Percentiles rank a stretch among this genome's conserved stretches.
Evolutionary conservation across 495 filamentous ascomycete species (phyloP).

Genomic region (Aspergillus homomorphus): DNA sequence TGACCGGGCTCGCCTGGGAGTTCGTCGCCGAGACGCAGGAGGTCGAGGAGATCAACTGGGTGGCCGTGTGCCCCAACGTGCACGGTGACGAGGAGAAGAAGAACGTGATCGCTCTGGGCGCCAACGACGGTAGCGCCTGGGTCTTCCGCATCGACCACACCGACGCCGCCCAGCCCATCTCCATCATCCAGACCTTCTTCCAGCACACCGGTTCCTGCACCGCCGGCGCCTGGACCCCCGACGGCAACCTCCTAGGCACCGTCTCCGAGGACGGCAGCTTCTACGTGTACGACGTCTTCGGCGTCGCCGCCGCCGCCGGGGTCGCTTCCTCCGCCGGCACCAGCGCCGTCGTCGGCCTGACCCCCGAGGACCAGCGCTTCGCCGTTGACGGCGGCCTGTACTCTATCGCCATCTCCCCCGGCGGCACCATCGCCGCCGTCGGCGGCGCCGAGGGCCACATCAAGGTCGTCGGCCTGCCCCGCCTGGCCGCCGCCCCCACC

Average conservation of each 20-base stretch:
- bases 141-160: conserved; percentile 76
- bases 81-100: conserved; percentile 55
- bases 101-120: conserved; percentile 87
- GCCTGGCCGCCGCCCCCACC: conserved; percentile 47
- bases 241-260: conserved; percentile 84
- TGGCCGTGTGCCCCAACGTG: conserved; percentile 68
- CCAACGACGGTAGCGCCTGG: conserved; percentile 93
- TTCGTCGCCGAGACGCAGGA: conserved; percentile 74
- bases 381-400: conserved; percentile 87
- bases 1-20: conserved; percentile 49
- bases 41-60: conserved; percentile 93
- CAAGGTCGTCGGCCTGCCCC: conserved; percentile 78
- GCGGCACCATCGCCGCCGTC: conserved; percentile 72
- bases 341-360: conserved; percentile 76
- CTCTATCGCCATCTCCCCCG: conserved; percentile 76
- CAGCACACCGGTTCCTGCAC: conserved; percentile 83
- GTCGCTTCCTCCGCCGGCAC: conserved; percentile 64
- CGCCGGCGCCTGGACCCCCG: conserved; percentile 85
- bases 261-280: conserved; percentile 86
- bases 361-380: conserved; percentile 80
- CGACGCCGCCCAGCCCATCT: conserved; percentile 59
- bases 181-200: conserved; percentile 86
- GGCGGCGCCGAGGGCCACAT: conserved; percentile 85
- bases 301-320: conserved; percentile 72
- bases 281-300: conserved; percentile 91